phyloP scores from a whole-genome alignment of 805 yeast species.

The Grigorovia transvaalensis region DNA sequence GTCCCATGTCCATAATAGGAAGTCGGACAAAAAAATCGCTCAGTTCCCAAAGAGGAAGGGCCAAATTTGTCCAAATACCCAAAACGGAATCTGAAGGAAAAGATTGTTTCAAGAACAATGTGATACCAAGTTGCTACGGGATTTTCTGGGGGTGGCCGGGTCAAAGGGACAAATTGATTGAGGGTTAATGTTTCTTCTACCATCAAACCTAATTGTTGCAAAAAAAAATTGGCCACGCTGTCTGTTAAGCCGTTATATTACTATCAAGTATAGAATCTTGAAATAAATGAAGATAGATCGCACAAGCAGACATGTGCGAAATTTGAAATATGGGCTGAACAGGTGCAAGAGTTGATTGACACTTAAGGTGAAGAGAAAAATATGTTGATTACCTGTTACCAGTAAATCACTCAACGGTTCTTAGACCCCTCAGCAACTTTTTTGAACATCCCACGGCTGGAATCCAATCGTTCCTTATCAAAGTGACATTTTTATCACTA shows the following conservation, averaged over 20 bases:
- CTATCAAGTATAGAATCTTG: too few species aligned
- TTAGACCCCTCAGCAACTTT: not conserved
- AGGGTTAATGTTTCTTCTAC: not conserved
- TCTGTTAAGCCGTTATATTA: not conserved
- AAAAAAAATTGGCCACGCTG: not conserved
- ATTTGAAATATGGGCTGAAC: too few species aligned
- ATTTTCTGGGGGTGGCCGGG: not conserved
- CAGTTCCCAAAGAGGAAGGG: not conserved
- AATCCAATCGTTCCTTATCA: not conserved
- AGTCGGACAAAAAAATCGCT: not conserved
- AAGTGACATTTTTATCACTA: not conserved
- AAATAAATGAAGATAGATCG: too few species aligned
- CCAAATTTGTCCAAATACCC: not conserved
- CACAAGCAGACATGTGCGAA: too few species aligned
- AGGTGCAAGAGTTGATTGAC: too few species aligned
- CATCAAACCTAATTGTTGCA: not conserved
- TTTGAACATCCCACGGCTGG: not conserved
- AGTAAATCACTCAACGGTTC: not conserved
- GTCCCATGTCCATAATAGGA: not conserved
- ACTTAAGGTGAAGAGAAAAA: too few species aligned
- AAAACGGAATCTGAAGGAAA: not conserved
- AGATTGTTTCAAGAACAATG: not conserved
- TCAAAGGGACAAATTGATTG: not conserved
- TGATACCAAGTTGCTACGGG: not conserved
- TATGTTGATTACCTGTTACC: too few species aligned